A percentile compares a stretch with the other conserved stretches of the same genome.
Conservation (phyloP, 2,329 filamentous ascomycete genomes). For the Verticillium klebahnii region DNA sequence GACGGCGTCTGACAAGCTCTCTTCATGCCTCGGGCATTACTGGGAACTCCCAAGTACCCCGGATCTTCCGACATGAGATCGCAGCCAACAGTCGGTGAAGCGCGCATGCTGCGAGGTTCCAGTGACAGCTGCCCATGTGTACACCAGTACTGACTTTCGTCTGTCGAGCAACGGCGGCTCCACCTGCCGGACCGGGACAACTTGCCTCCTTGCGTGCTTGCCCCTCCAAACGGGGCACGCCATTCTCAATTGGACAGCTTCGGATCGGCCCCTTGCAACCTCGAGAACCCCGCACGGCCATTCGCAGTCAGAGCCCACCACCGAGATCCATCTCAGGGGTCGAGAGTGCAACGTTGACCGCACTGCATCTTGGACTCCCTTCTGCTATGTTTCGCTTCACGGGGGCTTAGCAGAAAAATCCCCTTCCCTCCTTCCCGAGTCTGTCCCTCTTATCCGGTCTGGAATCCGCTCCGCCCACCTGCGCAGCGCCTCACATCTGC, state of each 20-base stretch:
- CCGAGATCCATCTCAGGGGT: background rate
- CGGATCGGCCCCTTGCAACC: background rate
- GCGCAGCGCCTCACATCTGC: background rate
- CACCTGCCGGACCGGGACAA: background rate
- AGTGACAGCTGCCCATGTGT: background rate
- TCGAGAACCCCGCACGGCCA: background rate
- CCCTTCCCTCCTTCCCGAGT: background rate
- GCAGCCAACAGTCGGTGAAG: background rate
- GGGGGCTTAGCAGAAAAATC: background rate
- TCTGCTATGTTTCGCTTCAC: background rate
- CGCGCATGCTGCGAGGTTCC: background rate
- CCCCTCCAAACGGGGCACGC: background rate
- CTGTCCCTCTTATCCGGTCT: background rate
- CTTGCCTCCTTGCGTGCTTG: background rate
- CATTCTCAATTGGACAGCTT: background rate
- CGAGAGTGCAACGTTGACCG: background rate
- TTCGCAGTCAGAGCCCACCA: background rate
- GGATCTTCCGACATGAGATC: background rate
- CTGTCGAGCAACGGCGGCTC: background rate
- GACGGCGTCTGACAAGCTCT: no score
- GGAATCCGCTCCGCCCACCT: background rate
- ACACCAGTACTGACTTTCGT: background rate
- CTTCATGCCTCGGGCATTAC: no score
- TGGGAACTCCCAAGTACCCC: background rate
- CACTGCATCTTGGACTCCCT: background rate